Evolutionary conservation across 2,329 filamentous ascomycete genomes (phyloP).

Genomic region (Neonectria punicea): DNA sequence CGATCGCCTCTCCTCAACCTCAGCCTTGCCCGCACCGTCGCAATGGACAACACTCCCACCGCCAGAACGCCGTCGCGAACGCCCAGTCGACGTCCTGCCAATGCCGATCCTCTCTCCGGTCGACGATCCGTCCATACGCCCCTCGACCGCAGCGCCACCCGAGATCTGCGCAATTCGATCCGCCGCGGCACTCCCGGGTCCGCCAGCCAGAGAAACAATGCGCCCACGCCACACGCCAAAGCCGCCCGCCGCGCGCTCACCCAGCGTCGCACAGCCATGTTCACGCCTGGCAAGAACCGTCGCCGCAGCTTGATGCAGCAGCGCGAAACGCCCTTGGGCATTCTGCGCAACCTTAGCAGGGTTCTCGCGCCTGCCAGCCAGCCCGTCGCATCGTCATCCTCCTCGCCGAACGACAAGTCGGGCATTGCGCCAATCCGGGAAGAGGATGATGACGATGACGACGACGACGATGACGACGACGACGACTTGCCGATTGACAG

Average conservation of each 20-base stretch:
- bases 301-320: slow-evolving; percentile 67
- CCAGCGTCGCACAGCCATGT: slow-evolving; percentile 66
- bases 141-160: slow-evolving; percentile 49
- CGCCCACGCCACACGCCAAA: slow-evolving; percentile 69
- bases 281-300: slow-evolving; percentile 68
- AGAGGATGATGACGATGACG: slow-evolving; percentile 59
- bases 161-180: slow-evolving; percentile 52
- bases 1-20: slow-evolving; percentile 21
- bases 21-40: slow-evolving; percentile 27
- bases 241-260: slow-evolving; percentile 69
- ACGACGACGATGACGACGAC: slow-evolving; percentile 62
- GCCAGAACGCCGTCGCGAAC: slow-evolving; percentile 41
- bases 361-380: slow-evolving; percentile 62
- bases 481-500: slow-evolving; percentile 61
- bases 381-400: slow-evolving; percentile 59
- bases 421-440: slow-evolving; percentile 43
- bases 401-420: slow-evolving; percentile 50
- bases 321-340: slow-evolving; percentile 65
- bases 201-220: slow-evolving; percentile 54
- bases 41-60: slow-evolving; percentile 22
- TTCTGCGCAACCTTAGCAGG: slow-evolving; percentile 64
- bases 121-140: slow-evolving; percentile 56
- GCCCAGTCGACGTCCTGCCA: slow-evolving; percentile 44
- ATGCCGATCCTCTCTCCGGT: slow-evolving; percentile 52
- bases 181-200: slow-evolving; percentile 58